Evolutionary conservation across 116 monocot species (phyloP).

Genomic region (Phalaenopsis hybrid): DNA sequence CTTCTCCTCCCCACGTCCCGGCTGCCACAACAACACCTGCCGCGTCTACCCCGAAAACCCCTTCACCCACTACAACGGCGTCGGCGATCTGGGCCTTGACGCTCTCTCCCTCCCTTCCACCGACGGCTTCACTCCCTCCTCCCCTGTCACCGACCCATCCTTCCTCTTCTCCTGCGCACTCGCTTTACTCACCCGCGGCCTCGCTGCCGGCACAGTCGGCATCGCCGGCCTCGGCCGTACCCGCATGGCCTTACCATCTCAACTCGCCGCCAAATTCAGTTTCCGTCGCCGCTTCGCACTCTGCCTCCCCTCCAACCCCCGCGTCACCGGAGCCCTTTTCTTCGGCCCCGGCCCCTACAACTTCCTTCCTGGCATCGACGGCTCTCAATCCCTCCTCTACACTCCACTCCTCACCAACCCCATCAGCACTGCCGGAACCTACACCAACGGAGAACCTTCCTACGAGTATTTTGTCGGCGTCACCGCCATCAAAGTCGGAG

Average conservation of each 20-base stretch:
- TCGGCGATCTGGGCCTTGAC: slow-evolving; percentile 37
- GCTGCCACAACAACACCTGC: slow-evolving; percentile 52
- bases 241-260: slow-evolving; percentile 26
- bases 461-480: too few relatives aligned
- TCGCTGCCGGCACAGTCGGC: slow-evolving; percentile 33
- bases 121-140: slow-evolving; percentile 34
- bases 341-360: too few relatives aligned
- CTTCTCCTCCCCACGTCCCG: slow-evolving; percentile 19
- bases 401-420: too few relatives aligned
- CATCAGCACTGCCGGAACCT: too few relatives aligned
- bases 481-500: too few relatives aligned
- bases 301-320: slow-evolving; percentile 18
- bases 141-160: slow-evolving; percentile 12
- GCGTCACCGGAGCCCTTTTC: too few relatives aligned
- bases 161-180: slow-evolving; percentile 48
- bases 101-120: slow-evolving; percentile 40
- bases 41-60: slow-evolving; percentile 32
- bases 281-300: slow-evolving; percentile 37
- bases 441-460: too few relatives aligned
- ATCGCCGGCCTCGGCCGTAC: slow-evolving; percentile 43
- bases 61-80: slow-evolving; percentile 25
- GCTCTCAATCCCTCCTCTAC: too few relatives aligned
- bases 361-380: too few relatives aligned
- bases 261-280: slow-evolving; percentile 37
- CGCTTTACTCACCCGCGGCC: slow-evolving; percentile 29